phyloP scores from a whole-genome alignment of 768 basidiomycete species.

The Xerocomus brunneocitrinus region DNA sequence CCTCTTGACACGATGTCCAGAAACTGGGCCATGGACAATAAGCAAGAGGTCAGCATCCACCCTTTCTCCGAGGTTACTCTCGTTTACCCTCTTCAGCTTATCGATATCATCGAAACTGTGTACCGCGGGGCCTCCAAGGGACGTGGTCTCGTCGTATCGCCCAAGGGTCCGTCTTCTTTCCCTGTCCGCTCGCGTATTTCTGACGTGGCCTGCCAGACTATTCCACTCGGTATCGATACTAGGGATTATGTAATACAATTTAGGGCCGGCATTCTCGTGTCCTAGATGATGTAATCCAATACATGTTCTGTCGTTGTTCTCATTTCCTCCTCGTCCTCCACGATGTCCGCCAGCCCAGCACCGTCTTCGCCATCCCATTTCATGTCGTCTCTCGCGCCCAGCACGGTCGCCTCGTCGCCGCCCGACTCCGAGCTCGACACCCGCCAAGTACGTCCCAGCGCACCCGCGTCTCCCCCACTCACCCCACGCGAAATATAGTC shows the following conservation, averaged over 20 bases:
- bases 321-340: background rate
- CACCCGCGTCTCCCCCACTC: background rate
- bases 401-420: constrained; percentile 27
- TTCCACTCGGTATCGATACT: constrained; percentile 78
- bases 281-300: constrained; percentile 24
- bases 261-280: constrained; percentile 29
- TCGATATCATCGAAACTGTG: constrained; percentile 97
- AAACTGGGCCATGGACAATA: constrained; percentile 99
- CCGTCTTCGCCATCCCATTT: constrained; percentile 9
- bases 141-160: constrained; percentile 94
- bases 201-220: constrained; percentile 48
- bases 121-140: constrained; percentile 98
- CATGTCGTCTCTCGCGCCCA: constrained; percentile 21
- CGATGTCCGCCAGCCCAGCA: constrained; percentile 22
- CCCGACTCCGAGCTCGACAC: constrained; percentile 14
- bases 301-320: background rate
- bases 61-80: background rate
- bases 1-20: constrained; percentile 37
- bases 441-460: constrained; percentile 18
- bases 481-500: constrained; percentile 5
- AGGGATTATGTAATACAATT: background rate
- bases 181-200: background rate
- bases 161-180: constrained; percentile 61
- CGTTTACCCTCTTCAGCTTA: constrained; percentile 52
- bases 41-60: constrained; percentile 71